Conservation (phyloP, 352 stramenopile species). For the Blastocystis sp. region DNA sequence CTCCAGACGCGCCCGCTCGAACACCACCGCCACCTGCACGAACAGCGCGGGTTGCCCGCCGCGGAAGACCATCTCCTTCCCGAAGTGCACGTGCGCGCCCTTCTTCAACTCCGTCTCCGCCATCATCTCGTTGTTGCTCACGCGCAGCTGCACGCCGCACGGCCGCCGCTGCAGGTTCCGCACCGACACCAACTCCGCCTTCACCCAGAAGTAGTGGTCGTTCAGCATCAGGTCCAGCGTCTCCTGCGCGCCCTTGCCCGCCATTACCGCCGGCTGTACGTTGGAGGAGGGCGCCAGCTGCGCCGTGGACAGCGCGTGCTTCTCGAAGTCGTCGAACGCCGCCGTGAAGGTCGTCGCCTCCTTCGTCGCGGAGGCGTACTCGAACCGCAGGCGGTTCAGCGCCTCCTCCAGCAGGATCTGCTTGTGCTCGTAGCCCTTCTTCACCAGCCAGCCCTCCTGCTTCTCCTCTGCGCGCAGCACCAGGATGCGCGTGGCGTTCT, state of each 20-base stretch:
- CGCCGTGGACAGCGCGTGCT: background rate
- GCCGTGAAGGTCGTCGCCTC: background rate
- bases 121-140: background rate
- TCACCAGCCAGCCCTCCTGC: background rate
- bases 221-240: constrained; percentile 52
- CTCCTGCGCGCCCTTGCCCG: background rate
- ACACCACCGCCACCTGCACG: background rate
- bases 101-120: background rate
- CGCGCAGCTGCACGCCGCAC: constrained; percentile 32
- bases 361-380: background rate
- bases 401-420: background rate
- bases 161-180: constrained; percentile 19
- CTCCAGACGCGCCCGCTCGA: background rate
- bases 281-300: background rate
- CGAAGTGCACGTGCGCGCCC: constrained; percentile 19
- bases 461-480: background rate
- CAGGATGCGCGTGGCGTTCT: constrained; percentile 20
- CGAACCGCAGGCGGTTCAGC: background rate
- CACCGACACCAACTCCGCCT: background rate
- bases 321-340: constrained; percentile 34
- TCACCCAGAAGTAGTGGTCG: constrained; percentile 54
- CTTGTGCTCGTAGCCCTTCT: background rate
- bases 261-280: background rate
- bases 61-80: background rate
- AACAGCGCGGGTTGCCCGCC: constrained; percentile 3